Evolutionary conservation across 2,329 filamentous ascomycete species (phyloP).

Genomic region (Aspergillus sp.): DNA sequence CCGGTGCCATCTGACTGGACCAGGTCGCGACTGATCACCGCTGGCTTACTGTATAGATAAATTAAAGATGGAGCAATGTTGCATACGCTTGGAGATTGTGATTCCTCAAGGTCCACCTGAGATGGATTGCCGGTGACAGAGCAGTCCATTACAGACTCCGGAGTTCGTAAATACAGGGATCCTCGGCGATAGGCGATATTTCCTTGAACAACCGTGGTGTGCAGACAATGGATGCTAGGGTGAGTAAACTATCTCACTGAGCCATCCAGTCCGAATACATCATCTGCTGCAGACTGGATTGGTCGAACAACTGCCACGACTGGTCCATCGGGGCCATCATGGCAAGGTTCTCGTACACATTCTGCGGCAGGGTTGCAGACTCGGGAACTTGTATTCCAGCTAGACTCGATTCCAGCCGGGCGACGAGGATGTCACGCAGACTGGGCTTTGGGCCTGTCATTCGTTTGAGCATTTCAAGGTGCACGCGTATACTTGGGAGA

Average conservation of each 20-base stretch:
- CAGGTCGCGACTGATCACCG: no score
- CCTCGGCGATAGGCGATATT: no score
- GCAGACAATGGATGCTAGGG: no score
- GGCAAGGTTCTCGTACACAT: neutral
- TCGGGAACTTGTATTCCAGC: neutral
- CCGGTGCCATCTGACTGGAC: no score
- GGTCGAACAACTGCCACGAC: constrained; percentile 5
- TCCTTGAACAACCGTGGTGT: no score
- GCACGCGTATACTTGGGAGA: neutral
- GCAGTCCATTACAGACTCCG: no score
- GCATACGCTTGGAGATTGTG: no score
- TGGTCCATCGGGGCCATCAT: neutral
- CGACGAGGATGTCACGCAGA: neutral
- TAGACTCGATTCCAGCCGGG: constrained; percentile 7
- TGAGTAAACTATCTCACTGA: neutral
- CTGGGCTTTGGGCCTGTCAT: neutral
- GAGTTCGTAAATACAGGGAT: no score
- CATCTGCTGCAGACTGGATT: constrained; percentile 7
- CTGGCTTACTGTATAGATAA: no score
- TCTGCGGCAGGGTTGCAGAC: neutral
- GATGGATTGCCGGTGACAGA: no score
- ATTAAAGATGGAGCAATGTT: no score
- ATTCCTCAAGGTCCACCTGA: no score
- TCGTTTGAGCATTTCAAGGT: constrained; percentile 6
- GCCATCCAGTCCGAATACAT: constrained; percentile 5